Percentiles rank a stretch among this genome's conserved stretches.
These are phyloP conservation scores for Rugonectria rugulosa DNA, from an alignment of 2,329 filamentous ascomycete species.

Conservation along the genomic window DNA sequence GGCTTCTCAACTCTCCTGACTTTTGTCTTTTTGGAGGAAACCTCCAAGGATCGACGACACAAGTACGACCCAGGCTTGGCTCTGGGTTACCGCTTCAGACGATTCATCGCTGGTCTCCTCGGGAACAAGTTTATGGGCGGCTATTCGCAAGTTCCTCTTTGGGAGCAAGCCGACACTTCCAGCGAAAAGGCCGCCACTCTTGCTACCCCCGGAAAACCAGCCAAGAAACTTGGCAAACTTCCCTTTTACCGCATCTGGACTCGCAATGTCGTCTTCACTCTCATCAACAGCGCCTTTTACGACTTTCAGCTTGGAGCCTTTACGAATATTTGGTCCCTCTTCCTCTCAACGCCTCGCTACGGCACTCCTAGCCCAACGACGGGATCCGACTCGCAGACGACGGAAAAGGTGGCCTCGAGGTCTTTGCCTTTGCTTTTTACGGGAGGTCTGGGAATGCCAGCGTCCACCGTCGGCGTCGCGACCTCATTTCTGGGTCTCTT, in stretches of 20 bases:
- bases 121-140: constrained; percentile 39
- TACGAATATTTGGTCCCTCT: constrained; percentile 73
- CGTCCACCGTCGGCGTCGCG: constrained; percentile 71
- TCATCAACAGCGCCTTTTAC: constrained; percentile 72
- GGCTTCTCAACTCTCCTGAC: constrained; percentile 61
- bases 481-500: constrained; percentile 74
- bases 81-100: constrained; percentile 44
- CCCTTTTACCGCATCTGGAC: constrained; percentile 56
- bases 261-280: constrained; percentile 56
- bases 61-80: constrained; percentile 56
- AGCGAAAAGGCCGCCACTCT: constrained; percentile 20
- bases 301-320: constrained; percentile 76
- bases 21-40: constrained; percentile 73
- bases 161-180: constrained; percentile 13
- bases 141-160: constrained; percentile 42
- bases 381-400: not conserved
- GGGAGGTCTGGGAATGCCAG: constrained; percentile 72
- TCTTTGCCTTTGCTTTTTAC: constrained; percentile 62
- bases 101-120: constrained; percentile 39
- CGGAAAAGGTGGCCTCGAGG: constrained; percentile 38
- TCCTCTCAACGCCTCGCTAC: constrained; percentile 70
- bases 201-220: constrained; percentile 7
- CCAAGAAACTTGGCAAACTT: constrained; percentile 33
- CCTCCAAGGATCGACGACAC: constrained; percentile 53
- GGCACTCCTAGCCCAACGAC: constrained; percentile 38